A percentile compares a stretch with the other conserved stretches of the same genome.
Evolutionary conservation across 2,329 filamentous ascomycete species (phyloP).

Genomic region (Magnaporthiopsis rhizophila): DNA sequence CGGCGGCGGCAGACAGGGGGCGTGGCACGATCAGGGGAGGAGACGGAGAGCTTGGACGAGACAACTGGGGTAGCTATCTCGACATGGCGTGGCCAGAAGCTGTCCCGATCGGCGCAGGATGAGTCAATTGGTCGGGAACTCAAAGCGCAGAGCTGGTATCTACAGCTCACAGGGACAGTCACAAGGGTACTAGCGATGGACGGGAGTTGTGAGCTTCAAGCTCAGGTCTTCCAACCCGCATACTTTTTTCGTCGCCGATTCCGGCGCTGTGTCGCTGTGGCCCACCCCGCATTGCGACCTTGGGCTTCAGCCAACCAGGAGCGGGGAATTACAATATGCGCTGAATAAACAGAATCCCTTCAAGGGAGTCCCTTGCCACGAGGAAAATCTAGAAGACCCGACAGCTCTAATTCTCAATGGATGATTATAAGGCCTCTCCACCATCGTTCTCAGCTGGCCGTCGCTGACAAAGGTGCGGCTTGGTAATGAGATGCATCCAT

Average conservation of each 20-base stretch:
- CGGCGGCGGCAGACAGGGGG: neutral
- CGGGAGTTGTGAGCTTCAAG: neutral
- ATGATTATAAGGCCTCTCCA: too few species aligned
- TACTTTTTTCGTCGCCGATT: constrained; percentile 6
- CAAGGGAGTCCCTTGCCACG: too few species aligned
- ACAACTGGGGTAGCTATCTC: constrained; percentile 13
- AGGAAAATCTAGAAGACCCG: too few species aligned
- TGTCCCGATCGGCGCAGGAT: neutral
- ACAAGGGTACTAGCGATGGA: neutral
- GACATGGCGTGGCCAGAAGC: constrained; percentile 6
- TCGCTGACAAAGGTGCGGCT: neutral
- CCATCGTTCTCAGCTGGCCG: too few species aligned
- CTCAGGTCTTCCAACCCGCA: neutral
- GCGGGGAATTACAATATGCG: neutral
- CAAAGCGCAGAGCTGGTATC: neutral
- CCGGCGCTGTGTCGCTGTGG: neutral
- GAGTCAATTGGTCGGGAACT: neutral
- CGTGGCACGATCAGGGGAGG: neutral
- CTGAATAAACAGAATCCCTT: neutral
- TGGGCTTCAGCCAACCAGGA: neutral
- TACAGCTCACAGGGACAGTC: constrained; percentile 8
- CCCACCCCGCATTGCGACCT: neutral
- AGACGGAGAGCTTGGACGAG: constrained; percentile 1
- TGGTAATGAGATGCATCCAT: neutral
- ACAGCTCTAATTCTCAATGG: too few species aligned